Conservation (phyloP, 352 stramenopile genomes). For the Globisporangium barbulae region DNA sequence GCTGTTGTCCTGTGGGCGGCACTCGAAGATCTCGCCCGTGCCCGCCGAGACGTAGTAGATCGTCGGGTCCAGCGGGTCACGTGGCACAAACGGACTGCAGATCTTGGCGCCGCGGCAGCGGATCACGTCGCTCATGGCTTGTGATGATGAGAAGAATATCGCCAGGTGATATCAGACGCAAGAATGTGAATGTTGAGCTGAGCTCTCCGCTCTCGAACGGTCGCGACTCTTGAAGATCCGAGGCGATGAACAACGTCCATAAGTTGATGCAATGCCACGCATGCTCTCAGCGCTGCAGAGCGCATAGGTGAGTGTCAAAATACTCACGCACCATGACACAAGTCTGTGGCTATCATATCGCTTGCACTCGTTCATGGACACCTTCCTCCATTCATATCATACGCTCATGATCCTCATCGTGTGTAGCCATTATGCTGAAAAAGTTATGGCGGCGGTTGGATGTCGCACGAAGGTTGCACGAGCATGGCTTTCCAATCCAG, state of each 20-base stretch:
- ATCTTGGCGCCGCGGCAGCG: slow-evolving; percentile 66
- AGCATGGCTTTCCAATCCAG: not conserved
- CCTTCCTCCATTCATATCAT: not conserved
- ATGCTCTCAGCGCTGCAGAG: too few relatives aligned
- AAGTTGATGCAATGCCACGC: not conserved
- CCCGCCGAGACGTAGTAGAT: slow-evolving; percentile 75
- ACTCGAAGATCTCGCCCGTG: slow-evolving; percentile 67
- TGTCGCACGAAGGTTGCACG: slow-evolving; percentile 26
- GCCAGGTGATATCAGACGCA: not conserved
- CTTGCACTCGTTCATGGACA: too few relatives aligned
- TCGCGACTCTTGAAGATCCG: slow-evolving; percentile 2
- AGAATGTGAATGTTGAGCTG: not conserved
- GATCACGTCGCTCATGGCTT: slow-evolving; percentile 33
- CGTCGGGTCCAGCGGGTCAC: slow-evolving; percentile 17
- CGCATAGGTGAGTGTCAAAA: too few relatives aligned
- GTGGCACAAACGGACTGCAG: slow-evolving; percentile 62
- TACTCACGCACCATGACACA: too few relatives aligned
- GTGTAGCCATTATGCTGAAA: slow-evolving; percentile 2
- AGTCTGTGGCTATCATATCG: too few relatives aligned
- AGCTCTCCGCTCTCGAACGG: not conserved
- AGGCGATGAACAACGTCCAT: not conserved
- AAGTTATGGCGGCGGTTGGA: not conserved
- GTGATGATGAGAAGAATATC: too few relatives aligned
- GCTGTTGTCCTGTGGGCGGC: slow-evolving; percentile 28
- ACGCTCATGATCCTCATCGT: not conserved